phyloP scores from a whole-genome alignment of 2,329 filamentous ascomycete genomes.

The Dactylellina leptospora region DNA sequence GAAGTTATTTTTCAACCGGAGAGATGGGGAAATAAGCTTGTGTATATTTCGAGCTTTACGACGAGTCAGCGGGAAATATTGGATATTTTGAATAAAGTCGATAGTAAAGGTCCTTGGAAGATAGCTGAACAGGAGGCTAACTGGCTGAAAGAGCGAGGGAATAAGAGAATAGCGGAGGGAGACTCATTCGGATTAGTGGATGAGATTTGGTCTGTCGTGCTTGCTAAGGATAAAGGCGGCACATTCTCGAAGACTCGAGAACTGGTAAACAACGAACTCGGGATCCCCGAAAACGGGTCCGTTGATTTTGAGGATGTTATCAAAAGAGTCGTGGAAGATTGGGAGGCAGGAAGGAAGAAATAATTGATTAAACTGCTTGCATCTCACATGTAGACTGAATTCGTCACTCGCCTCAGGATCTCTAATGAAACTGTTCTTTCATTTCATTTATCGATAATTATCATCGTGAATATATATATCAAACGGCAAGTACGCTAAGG shows the following conservation, averaged over 20 bases:
- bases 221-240: constrained; percentile 2
- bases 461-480: too few species aligned
- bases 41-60: constrained; percentile 22
- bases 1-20: constrained; percentile 16
- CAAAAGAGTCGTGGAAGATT: constrained; percentile 5
- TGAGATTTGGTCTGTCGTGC: constrained; percentile 26
- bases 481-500: too few species aligned
- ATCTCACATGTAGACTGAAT: too few species aligned
- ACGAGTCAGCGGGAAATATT: constrained; percentile 19
- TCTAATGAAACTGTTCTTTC: too few species aligned
- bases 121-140: not conserved
- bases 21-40: constrained; percentile 4
- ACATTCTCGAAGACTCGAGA: constrained; percentile 17
- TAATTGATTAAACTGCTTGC: not conserved
- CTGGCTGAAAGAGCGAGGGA: constrained; percentile 9
- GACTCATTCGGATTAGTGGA: constrained; percentile 18
- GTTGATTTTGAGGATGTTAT: constrained; percentile 7
- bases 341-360: constrained; percentile 14
- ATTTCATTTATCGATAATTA: too few species aligned
- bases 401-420: too few species aligned
- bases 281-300: not conserved
- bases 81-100: constrained; percentile 7
- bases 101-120: constrained; percentile 20
- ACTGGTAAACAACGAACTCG: constrained; percentile 14
- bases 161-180: constrained; percentile 6